Base-by-base conservation (phyloP, 1,284 basidiomycete species). In the Heliocybe sulcata region DNA sequence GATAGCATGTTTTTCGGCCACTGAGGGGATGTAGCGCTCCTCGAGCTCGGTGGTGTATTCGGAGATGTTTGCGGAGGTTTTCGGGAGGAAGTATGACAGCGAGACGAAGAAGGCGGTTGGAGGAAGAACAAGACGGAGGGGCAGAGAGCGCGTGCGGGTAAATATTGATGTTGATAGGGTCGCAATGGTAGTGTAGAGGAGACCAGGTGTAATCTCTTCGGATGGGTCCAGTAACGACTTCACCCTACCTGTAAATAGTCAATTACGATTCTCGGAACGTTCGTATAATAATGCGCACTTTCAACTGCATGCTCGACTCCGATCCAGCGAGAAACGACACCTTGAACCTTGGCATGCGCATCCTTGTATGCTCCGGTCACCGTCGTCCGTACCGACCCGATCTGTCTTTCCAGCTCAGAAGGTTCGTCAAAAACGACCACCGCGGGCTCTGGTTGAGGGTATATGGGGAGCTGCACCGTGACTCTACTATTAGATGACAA, bases 101-200 rank as follows among this genome's bases (percentile, higher is more conserved):
- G 91, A 83, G 54, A 80, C 68, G 55, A 84, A 57, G 60, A 92
- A 71, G 63, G 92, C 79, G 16, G 80, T 59, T 0, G 92, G 87
- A 0, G 92, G 92, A 10, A 92, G 75, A 35, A 86, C 60, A 56
- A 87, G 64, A 33, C 92, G 87, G 14, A 81, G 72, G 31, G 83
- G 77, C 56, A 92, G 71, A 42, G 72, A 65, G 35, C 94, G 85
- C 59, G 87, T 88, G 38, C 94, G 86, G 0, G 90, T 83, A 55
- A 97, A 68, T 61, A 98, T 87, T 55, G 91, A 92, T 1, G 90
- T 91, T 0, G 90, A 89, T 49, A 98, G 83, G 2, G 92, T 86
- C 1, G 92, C 86, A 38, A 98, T 82, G 50, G 92, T 91, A 55
- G 93, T 86, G 72, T 94, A 95, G 57, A 95, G 84, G 11, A 89